These are phyloP conservation scores for Candida silvicultrix DNA, from an alignment of 805 yeast species.

Conservation along the genomic window DNA sequence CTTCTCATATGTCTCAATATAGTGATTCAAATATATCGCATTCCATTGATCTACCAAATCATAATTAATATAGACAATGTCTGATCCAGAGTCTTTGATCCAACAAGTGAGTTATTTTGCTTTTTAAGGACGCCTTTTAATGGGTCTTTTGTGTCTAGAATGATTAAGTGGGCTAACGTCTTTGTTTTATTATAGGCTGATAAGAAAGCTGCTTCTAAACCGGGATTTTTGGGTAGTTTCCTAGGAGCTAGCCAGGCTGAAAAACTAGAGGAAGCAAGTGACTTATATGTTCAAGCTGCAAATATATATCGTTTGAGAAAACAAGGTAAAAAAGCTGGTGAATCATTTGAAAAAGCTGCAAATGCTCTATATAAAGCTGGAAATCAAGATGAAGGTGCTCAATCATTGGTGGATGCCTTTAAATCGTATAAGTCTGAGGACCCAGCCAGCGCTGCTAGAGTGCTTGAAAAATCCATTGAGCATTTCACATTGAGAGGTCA, in stretches of 20 bases:
- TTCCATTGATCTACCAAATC: background rate
- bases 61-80: constrained; percentile 19
- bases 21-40: no score
- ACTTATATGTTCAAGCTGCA: constrained; percentile 88
- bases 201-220: constrained; percentile 59
- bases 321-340: constrained; percentile 71
- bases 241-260: constrained; percentile 58
- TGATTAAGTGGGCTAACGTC: background rate
- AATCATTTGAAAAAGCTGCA: constrained; percentile 82
- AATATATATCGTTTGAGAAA: constrained; percentile 75
- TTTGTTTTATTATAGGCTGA: constrained; percentile 68
- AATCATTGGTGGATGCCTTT: constrained; percentile 83
- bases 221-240: constrained; percentile 59
- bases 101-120: constrained; percentile 31
- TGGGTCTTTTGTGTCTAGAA: no score
- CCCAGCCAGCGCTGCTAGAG: constrained; percentile 71
- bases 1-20: no score
- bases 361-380: constrained; percentile 67
- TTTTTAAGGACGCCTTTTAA: constrained; percentile 23
- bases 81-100: constrained; percentile 40
- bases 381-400: constrained; percentile 86
- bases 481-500: constrained; percentile 88
- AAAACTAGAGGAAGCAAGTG: constrained; percentile 88
- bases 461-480: constrained; percentile 70
- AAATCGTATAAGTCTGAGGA: constrained; percentile 74